These are phyloP conservation scores for Salix purpurea DNA, from an alignment of 345 rosid species.

Conservation along the genomic window DNA sequence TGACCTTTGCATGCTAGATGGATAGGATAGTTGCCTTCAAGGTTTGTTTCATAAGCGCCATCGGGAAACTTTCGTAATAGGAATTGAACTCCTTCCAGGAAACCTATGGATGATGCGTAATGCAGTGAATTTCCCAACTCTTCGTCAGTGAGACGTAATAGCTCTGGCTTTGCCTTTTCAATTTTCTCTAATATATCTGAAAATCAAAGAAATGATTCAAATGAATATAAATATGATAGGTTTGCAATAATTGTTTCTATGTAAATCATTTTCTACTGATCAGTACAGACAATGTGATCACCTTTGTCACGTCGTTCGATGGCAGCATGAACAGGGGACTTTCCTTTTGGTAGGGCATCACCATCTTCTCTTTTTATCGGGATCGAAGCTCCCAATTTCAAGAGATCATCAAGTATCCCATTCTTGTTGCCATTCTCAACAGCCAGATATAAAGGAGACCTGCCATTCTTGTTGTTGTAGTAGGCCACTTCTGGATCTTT, in stretches of 20 bases:
- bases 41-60: neutral
- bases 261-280: neutral
- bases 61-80: neutral
- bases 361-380: accelerated
- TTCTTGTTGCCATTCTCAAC: neutral
- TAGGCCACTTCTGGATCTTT: neutral
- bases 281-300: neutral
- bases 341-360: neutral
- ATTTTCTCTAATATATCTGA: neutral
- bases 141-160: neutral
- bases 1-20: neutral
- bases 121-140: neutral
- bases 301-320: neutral
- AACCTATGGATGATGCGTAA: neutral
- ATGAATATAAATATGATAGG: neutral
- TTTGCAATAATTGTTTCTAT: neutral
- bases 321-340: neutral
- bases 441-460: neutral
- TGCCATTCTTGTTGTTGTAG: neutral
- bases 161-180: neutral
- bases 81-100: neutral
- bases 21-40: neutral
- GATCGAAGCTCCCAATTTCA: neutral
- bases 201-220: neutral
- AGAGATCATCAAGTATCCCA: neutral